Base-by-base conservation (phyloP, 805 yeast genomes). In the Pichia paraexigua region DNA sequence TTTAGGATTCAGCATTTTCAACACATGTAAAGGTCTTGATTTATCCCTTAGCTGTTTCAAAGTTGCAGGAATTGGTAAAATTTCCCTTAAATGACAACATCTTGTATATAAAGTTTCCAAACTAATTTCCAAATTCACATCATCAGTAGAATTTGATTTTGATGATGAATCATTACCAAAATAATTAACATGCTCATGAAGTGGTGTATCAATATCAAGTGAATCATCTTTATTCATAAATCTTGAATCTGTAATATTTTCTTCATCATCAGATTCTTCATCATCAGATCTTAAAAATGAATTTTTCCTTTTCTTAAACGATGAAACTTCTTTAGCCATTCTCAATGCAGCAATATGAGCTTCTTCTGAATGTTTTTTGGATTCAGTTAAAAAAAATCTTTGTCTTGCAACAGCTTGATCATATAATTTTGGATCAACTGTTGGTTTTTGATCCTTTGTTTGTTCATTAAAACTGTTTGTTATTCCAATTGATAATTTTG, bases 321-420 rank as follows among this genome's bases (percentile, higher is more conserved):
- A 69, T 1, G 72, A 57, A 12, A 85, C 87, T 66, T 86, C 94
- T 45, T 71, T 70, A 0, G 90, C 90, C 42, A 84, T 78, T 61
- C 85, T 71, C 56, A 78, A 76, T 1, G 92, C 95, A 4, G 87
- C 79, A 32, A 71, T 62, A 65, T 85, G 88, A 0, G 94, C 92
- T 61, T 85, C 92, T 47, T 79, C 77, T 2, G 89, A 88, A 67
- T 85, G 92, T 54, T 78, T 81, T 30, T 77, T 80, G 1, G 91
- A 79, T 61, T 85, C 90, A 25, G 74, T 64, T 20, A 77, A 58
- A 1, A 84, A 79, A 47, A 70, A 62, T 40, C 67, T 73, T 55
- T 83, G 86, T 20, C 79, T 73, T 24, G 81, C 86, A n/a, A 78
- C 59, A 0, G 90, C 90, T 41, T 73, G 54, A 45, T 70, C 71